A percentile compares a stretch with the other conserved stretches of the same genome.
phyloP scores from a whole-genome alignment of 2,329 filamentous ascomycete species.

The Cordyceps fumosorosea region DNA sequence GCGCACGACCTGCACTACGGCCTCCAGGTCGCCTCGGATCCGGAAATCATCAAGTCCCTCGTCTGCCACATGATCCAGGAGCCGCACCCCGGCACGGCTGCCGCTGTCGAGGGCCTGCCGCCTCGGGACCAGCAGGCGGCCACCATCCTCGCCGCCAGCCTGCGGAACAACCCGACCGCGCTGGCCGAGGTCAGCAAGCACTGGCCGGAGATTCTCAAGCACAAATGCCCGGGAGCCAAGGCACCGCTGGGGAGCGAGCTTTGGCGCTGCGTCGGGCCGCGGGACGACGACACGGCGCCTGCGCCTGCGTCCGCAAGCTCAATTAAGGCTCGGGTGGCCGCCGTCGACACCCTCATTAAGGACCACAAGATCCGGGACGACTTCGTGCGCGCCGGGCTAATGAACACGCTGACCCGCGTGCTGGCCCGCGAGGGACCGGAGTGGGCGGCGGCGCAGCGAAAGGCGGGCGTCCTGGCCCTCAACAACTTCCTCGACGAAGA shows the following conservation, averaged over 20 bases:
- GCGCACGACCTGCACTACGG: conserved; percentile 67
- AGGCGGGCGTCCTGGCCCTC: conserved; percentile 51
- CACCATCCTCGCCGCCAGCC: conserved; percentile 47
- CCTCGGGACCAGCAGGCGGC: conserved; percentile 47
- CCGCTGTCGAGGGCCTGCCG: conserved; percentile 13
- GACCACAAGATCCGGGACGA: conserved; percentile 43
- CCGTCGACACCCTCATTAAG: conserved; percentile 51
- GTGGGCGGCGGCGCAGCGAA: conserved; percentile 46
- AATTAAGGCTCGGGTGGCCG: conserved; percentile 37
- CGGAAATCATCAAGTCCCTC: conserved; percentile 45
- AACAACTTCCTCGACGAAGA: conserved; percentile 62
- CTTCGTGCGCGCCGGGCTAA: conserved; percentile 50
- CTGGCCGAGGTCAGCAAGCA: conserved; percentile 42
- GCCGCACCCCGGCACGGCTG: conserved; percentile 10
- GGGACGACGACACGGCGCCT: conserved; percentile 13
- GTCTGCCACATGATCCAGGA: conserved; percentile 45
- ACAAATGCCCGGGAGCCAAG: conserved; percentile 28
- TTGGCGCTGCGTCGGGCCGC: conserved; percentile 35
- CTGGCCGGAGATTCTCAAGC: conserved; percentile 38
- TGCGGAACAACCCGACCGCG: conserved; percentile 61
- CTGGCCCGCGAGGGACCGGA: conserved; percentile 40
- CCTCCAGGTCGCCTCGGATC: conserved; percentile 52
- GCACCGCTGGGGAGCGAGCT: conserved; percentile 30
- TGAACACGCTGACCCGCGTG: conserved; percentile 47
- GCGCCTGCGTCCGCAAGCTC: conserved; percentile 21